Evolutionary conservation across 768 basidiomycete species (phyloP), one percentile per base, ranked within the genome.

Genomic region (Saitozyma podzolica): DNA sequence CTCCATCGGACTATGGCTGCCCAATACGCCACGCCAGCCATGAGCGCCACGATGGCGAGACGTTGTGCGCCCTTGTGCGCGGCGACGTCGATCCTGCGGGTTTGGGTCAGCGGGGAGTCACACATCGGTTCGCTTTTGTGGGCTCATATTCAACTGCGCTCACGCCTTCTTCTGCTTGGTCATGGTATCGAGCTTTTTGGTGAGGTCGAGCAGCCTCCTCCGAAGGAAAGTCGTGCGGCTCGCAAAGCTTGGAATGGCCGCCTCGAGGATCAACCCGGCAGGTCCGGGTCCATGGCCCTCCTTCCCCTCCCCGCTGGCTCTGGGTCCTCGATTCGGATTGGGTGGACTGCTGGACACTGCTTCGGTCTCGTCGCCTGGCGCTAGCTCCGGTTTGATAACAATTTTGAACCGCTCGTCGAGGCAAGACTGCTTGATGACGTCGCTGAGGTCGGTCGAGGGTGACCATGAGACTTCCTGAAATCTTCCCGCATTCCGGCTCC

Each of bases 391-490:
- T 39, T 58, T 65, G 40, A 81, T 72, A 48, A 77, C 72, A 54
- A 89, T 84, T 9, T 79, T 81, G 74, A 89, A 88, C 60, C 83
- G 76, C 29, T 83, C 81, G 39, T 83, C 78, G 20, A 84, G 82
- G 7, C 86, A 86, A 8, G 85, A 84, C 71, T 86, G 84, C 51
- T 84, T 83, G 59, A 88, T 84, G 72, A 88, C 88, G 76, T 88
- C 86, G 13, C 84, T 84, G 13, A 88, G 77, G 76, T 87, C 86
- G 0, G 86, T 88, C 2, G 84, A 84, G 56, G 86, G 84, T 8
- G 83, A 83, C 87, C 87, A 88, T 59, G 85, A 82, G 1, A 80
- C 80, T 63, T 78, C 74, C 58, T 79, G 78, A 20, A 58, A 66
- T 54, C 67, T 62, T 9, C 70, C 74, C 50, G 67, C 59, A 1